These are phyloP conservation scores for Petunia secreta DNA, from an alignment of 257 asterid genomes.

Conservation along the genomic window DNA sequence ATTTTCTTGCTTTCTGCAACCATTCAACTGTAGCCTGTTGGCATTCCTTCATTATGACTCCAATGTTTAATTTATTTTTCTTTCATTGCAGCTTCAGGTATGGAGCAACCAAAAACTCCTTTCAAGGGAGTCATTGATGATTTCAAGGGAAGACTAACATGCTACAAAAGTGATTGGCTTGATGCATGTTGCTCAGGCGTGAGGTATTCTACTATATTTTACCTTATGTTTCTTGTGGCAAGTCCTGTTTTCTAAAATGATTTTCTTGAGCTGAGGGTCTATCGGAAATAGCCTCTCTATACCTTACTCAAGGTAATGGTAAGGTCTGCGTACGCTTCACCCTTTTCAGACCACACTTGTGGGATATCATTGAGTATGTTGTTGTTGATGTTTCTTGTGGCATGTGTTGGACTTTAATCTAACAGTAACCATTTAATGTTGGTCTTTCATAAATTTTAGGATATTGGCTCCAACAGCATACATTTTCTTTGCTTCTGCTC, in stretches of 20 bases:
- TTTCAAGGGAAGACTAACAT: constrained; percentile 47
- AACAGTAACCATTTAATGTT: background rate
- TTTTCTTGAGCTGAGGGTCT: no score
- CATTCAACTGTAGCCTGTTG: no score
- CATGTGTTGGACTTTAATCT: background rate
- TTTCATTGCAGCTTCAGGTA: constrained; percentile 33
- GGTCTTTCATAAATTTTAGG: constrained; percentile 47
- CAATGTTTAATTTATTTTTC: constrained; percentile 17
- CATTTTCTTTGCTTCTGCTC: constrained; percentile 92
- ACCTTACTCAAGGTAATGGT: no score
- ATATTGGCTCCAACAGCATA: constrained; percentile 90
- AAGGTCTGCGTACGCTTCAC: no score
- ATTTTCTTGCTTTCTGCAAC: no score
- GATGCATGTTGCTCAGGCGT: constrained; percentile 60
- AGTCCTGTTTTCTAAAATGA: no score
- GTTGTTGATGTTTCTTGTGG: background rate
- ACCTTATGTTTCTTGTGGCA: background rate
- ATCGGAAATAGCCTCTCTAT: no score
- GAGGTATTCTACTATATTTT: constrained; percentile 44
- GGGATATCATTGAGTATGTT: no score
- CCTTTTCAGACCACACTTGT: no score
- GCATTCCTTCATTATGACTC: no score
- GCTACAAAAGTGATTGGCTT: constrained; percentile 51
- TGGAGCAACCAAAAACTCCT: constrained; percentile 43
- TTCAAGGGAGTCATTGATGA: constrained; percentile 46